Conservation (phyloP, 73 alveolate species). For the Paramecium tetraurelia region DNA sequence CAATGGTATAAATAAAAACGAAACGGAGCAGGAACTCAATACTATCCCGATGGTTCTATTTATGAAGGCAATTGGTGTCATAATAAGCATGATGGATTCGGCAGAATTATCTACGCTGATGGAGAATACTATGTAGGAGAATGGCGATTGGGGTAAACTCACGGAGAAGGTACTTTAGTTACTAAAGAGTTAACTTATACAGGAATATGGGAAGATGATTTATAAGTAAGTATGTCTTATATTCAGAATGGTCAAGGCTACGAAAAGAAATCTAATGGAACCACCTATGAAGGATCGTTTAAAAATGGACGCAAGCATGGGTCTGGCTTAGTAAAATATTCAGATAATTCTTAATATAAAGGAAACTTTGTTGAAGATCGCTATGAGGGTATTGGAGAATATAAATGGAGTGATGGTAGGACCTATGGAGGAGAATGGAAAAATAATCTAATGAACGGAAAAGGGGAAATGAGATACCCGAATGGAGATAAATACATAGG, state of each 20-base stretch:
- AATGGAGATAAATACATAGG: conserved; percentile 62
- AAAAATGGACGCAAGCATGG: conserved; percentile 9
- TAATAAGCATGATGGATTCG: conserved; percentile 72
- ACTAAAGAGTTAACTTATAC: neutral
- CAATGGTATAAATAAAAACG: neutral
- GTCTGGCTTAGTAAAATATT: neutral
- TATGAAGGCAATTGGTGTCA: conserved; percentile 73
- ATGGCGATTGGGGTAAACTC: conserved; percentile 68
- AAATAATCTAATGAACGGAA: neutral
- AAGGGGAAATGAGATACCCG: neutral
- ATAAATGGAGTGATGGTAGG: neutral
- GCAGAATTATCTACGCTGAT: conserved; percentile 70
- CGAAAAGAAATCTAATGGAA: neutral
- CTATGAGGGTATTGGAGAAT: neutral
- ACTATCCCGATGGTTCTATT: conserved; percentile 72
- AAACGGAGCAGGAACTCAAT: conserved; percentile 48
- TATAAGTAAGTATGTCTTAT: neutral
- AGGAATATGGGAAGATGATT: neutral
- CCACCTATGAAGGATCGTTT: neutral
- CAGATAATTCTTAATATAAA: neutral
- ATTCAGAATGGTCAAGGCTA: neutral
- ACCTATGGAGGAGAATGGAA: conserved; percentile 15
- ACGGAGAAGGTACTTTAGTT: conserved; percentile 68
- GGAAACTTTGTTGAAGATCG: neutral
- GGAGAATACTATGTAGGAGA: conserved; percentile 76